A percentile compares a stretch with the other conserved stretches of the same genome.
phyloP scores from a whole-genome alignment of 371 early-diverging fungal genomes.

The Syncephalastrum contaminatum region DNA sequence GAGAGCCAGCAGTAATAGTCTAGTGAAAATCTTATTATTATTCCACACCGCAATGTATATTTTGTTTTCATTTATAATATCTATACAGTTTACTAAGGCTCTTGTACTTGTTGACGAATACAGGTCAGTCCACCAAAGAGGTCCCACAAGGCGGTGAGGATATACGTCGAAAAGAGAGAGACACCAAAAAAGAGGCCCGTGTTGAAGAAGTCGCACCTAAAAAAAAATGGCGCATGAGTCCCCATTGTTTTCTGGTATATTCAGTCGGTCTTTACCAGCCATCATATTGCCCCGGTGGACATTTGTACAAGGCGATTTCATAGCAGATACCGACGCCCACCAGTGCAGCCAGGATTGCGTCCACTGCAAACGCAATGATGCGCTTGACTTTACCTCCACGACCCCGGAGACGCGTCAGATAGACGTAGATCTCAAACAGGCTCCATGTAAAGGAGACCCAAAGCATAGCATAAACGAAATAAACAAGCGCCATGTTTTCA shows the following conservation, averaged over 20 bases:
- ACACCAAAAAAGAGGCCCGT: slow-evolving; percentile 31
- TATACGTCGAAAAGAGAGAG: slow-evolving; percentile 25
- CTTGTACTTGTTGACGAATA: slow-evolving; percentile 8
- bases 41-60: too few species aligned
- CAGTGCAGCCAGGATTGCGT: slow-evolving; percentile 24
- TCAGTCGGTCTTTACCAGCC: slow-evolving; percentile 25
- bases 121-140: slow-evolving; percentile 28
- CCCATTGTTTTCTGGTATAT: neutral
- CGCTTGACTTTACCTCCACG: slow-evolving; percentile 28
- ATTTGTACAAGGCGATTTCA: slow-evolving; percentile 28
- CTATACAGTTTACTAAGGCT: too few species aligned
- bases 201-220: slow-evolving; percentile 37
- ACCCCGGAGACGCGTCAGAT: slow-evolving; percentile 27
- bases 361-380: slow-evolving; percentile 19
- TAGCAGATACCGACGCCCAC: slow-evolving; percentile 33
- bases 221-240: neutral
- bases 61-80: too few species aligned
- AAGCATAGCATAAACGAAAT: slow-evolving; percentile 22
- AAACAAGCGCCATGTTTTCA: slow-evolving; percentile 14
- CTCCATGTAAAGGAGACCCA: slow-evolving; percentile 29
- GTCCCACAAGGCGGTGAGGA: slow-evolving; percentile 25
- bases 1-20: neutral
- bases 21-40: too few species aligned
- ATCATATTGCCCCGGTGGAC: slow-evolving; percentile 31
- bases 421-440: slow-evolving; percentile 29